Evolutionary conservation across 352 stramenopile species (phyloP).

Genomic region (Elongisporangium prolatum): DNA sequence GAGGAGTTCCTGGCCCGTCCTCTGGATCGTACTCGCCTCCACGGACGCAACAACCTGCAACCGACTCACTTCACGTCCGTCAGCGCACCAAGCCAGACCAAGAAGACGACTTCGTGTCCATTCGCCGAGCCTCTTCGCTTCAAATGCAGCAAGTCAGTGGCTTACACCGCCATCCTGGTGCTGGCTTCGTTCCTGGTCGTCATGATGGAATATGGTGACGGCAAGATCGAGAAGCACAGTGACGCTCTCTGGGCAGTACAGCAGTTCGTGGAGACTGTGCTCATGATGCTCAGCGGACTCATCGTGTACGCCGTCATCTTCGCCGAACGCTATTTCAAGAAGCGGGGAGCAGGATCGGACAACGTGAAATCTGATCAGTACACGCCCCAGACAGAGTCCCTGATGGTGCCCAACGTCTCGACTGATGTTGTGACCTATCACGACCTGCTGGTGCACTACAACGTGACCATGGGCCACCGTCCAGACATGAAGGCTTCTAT

Average conservation of each 20-base stretch:
- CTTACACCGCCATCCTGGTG: conserved; percentile 2
- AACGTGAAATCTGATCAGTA: too few species aligned
- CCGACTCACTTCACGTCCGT: too few species aligned
- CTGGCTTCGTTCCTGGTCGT: background rate
- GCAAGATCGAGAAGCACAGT: conserved; percentile 1
- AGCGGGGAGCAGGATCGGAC: too few species aligned
- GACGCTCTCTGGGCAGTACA: conserved; percentile 4
- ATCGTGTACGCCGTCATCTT: too few species aligned
- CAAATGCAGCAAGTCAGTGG: background rate
- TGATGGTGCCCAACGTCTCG: too few species aligned
- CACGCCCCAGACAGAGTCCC: too few species aligned
- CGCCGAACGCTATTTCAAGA: too few species aligned
- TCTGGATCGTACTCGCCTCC: conserved; percentile 1
- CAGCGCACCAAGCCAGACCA: background rate
- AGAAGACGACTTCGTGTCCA: background rate
- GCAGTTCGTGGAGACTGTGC: conserved; percentile 9
- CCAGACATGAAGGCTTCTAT: too few species aligned
- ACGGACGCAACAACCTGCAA: background rate
- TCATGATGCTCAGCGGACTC: background rate
- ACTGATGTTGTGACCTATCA: too few species aligned
- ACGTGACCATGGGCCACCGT: too few species aligned
- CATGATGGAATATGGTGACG: conserved; percentile 1
- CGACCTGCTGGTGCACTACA: too few species aligned
- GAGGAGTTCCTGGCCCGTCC: background rate
- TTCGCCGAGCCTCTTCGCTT: conserved; percentile 6